Evolutionary conservation across 371 early-diverging fungal species (phyloP).

Genomic region (Dichotomocladium elegans): DNA sequence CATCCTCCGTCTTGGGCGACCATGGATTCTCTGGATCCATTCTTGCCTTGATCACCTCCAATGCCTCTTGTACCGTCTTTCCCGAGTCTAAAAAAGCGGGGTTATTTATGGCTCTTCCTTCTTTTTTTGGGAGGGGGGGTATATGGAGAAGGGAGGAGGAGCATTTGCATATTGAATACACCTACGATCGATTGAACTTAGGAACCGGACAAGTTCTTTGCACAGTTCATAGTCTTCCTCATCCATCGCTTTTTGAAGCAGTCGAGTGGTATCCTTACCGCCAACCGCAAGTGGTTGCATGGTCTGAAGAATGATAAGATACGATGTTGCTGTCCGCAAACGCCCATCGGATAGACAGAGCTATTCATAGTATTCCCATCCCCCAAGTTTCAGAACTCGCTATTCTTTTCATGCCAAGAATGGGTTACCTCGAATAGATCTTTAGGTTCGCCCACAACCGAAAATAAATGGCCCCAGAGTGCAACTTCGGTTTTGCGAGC

Average conservation of each 20-base stretch:
- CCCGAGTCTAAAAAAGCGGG: conserved; percentile 25
- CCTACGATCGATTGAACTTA: conserved; percentile 76
- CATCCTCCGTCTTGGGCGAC: conserved; percentile 21
- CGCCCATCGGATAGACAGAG: conserved; percentile 65
- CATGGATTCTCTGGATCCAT: conserved; percentile 21
- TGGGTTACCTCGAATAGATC: conserved; percentile 68
- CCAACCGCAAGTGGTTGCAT: conserved; percentile 70
- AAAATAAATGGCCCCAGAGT: conserved; percentile 85
- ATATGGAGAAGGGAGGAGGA: neutral
- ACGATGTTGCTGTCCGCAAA: conserved; percentile 80
- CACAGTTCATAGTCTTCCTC: conserved; percentile 77
- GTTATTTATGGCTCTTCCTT: neutral
- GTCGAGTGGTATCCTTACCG: conserved; percentile 64
- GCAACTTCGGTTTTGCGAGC: conserved; percentile 89
- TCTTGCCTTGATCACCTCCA: conserved; percentile 32
- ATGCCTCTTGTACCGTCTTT: conserved; percentile 35
- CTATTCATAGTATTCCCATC: no score
- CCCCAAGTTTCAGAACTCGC: no score
- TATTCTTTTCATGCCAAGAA: no score
- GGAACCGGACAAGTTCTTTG: conserved; percentile 78
- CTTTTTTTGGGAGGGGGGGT: no score
- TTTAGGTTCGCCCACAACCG: conserved; percentile 74
- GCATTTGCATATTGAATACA: neutral
- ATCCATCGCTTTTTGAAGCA: conserved; percentile 73
- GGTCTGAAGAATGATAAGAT: conserved; percentile 81